phyloP scores from a whole-genome alignment of 805 yeast genomes.

The Yarrowia sp. region DNA sequence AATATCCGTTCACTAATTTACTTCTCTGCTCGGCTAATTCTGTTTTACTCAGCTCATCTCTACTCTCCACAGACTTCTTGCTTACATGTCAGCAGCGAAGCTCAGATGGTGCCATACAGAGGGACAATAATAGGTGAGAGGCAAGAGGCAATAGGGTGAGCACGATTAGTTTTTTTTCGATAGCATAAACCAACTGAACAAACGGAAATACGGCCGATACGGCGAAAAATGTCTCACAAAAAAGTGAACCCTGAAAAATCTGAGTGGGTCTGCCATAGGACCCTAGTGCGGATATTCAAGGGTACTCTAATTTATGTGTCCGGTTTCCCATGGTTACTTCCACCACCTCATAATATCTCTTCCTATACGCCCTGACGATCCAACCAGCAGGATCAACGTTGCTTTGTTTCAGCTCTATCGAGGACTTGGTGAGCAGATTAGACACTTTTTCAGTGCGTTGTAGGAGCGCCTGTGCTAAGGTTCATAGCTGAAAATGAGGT shows the following conservation, averaged over 20 bases:
- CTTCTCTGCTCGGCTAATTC: neutral
- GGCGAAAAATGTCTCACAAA: constrained; percentile 15
- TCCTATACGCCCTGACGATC: constrained; percentile 13
- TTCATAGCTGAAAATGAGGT: too few species aligned
- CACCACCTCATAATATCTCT: neutral
- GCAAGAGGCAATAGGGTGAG: neutral
- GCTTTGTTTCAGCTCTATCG: constrained; percentile 10
- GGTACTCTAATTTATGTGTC: too few species aligned
- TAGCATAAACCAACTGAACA: constrained; percentile 1
- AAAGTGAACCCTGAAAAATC: too few species aligned
- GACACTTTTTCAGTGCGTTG: neutral
- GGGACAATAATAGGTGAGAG: neutral
- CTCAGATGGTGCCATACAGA: neutral
- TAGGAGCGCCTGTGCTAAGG: too few species aligned
- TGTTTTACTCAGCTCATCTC: neutral
- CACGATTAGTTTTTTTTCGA: neutral
- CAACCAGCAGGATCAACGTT: neutral
- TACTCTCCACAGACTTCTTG: neutral
- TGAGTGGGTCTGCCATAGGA: too few species aligned
- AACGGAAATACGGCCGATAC: constrained; percentile 15
- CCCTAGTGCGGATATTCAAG: too few species aligned
- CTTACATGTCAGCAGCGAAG: constrained; percentile 4
- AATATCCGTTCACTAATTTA: too few species aligned
- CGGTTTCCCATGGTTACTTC: too few species aligned
- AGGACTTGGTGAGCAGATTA: neutral